Base-by-base conservation (phyloP, 331 rosid species). In the Pyrus hybrid region DNA sequence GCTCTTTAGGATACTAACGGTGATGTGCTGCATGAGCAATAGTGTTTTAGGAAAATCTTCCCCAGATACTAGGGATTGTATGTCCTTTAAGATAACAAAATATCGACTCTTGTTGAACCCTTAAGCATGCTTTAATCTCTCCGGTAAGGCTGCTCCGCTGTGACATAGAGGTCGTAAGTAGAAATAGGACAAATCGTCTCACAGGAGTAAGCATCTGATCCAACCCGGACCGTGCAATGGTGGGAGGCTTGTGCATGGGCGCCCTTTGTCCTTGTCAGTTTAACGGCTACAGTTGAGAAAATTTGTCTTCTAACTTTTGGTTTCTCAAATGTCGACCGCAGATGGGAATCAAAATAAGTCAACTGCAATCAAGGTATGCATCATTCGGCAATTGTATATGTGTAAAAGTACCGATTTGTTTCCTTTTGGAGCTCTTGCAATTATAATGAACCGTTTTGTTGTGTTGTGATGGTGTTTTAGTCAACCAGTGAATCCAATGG, bases 271-370 rank as follows among this genome's bases (percentile, higher is more conserved):
- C 66, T 8, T 23, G 35, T 66, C 47, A 32, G 12, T 70, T 51
- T 67, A 43, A 71, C 64, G 20, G 26, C 21, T 49, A 57, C 17
- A 49, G 25, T 78, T 66, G 69, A 83, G 25, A 33, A 63, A 70
- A 69, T 68, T 73, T 54, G 78, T 69, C 13, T 70, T 67, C 65
- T 64, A 70, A 73, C 74, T 51, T 79, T 82, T 68, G 37, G 77
- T 63, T 78, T 47, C 66, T 77, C 84, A 83, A 85, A 80, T 81
- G 13, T 81, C 81, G 18, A 81, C 71, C 75, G 79, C 85, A 9
- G 93, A 88, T 76, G 83, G 85, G 73, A 83, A 83, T 73, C 74
- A 64, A 66, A 90, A 70, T 84, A 83, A 79, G 76, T 82, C 88
- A 60, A 72, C 29, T 32, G 67, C 80, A 61, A 70, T 77, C 54